These are phyloP conservation scores for Eucalyptus marginata DNA, from an alignment of 345 rosid species.

Conservation along the genomic window DNA sequence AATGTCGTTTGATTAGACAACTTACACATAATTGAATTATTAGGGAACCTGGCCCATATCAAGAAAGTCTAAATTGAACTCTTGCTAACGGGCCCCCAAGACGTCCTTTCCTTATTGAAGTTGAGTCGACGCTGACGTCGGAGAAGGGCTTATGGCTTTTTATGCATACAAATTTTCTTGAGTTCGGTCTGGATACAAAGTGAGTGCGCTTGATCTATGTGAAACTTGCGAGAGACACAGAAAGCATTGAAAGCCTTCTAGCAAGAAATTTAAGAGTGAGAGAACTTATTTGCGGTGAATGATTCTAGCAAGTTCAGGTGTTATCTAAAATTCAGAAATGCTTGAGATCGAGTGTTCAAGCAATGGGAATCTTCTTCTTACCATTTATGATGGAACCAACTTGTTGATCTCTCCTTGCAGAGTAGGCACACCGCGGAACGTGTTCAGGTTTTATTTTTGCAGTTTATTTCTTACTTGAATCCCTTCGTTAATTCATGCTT, in stretches of 20 bases:
- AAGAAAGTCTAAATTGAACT: background rate
- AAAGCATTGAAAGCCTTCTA: background rate
- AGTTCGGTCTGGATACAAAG: background rate
- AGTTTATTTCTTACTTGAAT: background rate
- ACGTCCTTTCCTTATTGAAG: background rate
- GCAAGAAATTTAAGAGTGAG: background rate
- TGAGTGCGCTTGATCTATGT: background rate
- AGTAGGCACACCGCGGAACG: fast-evolving
- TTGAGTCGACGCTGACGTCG: background rate
- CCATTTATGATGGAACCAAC: background rate
- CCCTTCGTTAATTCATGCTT: too few relatives aligned
- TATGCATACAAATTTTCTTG: background rate
- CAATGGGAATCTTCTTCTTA: background rate
- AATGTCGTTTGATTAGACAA: background rate
- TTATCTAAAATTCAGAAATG: background rate
- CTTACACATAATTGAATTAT: background rate
- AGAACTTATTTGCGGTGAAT: background rate
- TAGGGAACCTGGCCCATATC: background rate
- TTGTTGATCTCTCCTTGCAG: background rate
- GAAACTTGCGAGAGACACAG: background rate
- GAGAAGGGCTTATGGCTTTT: background rate
- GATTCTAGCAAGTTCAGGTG: background rate
- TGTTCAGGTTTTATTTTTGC: background rate
- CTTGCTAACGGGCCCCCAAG: background rate
- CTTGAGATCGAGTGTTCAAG: background rate